phyloP scores from a whole-genome alignment of 208 protist species.

The Leishmania tarentolae region DNA sequence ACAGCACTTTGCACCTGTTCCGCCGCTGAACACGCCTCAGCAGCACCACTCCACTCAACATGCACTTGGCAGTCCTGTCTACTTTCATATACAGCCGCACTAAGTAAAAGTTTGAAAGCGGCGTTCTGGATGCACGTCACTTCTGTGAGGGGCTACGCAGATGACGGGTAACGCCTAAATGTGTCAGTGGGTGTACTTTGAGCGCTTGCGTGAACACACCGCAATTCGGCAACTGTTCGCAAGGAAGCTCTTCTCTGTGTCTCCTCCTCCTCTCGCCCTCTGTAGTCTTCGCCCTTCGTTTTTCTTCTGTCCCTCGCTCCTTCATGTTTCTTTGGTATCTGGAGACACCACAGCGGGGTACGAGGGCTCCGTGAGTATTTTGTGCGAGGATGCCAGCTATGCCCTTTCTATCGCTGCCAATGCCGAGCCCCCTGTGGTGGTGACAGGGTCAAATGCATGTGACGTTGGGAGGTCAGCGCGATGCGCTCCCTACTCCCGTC shows the following conservation, averaged over 20 bases:
- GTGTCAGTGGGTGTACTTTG: too few relatives aligned
- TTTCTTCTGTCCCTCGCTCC: background rate
- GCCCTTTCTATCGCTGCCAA: background rate
- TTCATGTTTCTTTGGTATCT: background rate
- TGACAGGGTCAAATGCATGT: background rate
- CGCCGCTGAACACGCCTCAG: conserved; percentile 15
- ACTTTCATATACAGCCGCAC: conserved; percentile 27
- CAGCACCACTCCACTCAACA: conserved; percentile 7
- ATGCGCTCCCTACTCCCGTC: background rate
- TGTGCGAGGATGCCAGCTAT: background rate
- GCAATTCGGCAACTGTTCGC: background rate
- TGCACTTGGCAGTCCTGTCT: conserved; percentile 11
- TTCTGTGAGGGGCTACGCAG: background rate
- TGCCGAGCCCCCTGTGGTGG: background rate
- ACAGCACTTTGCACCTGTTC: background rate
- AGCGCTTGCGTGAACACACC: background rate
- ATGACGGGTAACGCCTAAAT: too few relatives aligned
- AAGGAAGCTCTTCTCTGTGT: background rate
- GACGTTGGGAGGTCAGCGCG: background rate
- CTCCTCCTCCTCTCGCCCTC: background rate
- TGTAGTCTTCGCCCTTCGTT: background rate
- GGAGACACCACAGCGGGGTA: background rate
- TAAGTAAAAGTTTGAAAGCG: background rate
- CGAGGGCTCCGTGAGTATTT: background rate
- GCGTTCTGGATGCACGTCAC: background rate